Base-by-base conservation (phyloP, 2,329 filamentous ascomycete genomes). In the Xylariaceae sp. region DNA sequence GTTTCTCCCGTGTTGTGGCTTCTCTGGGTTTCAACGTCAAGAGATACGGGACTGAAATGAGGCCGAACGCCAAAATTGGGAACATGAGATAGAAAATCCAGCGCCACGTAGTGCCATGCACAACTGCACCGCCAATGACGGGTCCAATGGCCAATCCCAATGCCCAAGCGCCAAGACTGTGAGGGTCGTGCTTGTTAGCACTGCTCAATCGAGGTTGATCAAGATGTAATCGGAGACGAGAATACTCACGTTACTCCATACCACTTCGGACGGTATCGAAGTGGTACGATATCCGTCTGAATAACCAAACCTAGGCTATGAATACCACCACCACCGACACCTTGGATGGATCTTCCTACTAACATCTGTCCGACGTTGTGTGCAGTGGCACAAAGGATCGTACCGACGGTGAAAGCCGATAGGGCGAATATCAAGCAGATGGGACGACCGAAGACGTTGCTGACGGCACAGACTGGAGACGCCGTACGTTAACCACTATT, bases 11-110 rank as follows among this genome's bases (percentile, higher is more conserved):
- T 8, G 67, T 47, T 0, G 64, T 66, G 2, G 64, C 60, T 22
- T 55, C 49, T 34, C 52, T 55, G 0, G 66, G 63, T 25, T 63
- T 62, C 29, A 71, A 55, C 12, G 72, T 71, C 33, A 72, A 63
- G 3, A 77, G 63, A 37, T 68, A 61, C 10, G 71, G 61, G 12
- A 72, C 55, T 16, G 68, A 50, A 21, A 71, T 43, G 4, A 74
- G 57, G 2, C 69, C 62, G 21, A 69, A 54, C 37, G 56, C 67
- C 47, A 70, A 66, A 48, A 73, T 65, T 12, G 71, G 71, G 27
- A 74, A 64, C 62, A 71, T 73, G 37, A 73, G 51, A 47, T 72
- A 74, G 50, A 79, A 78, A 20, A 68, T 65, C 70, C 70, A 76
- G 7, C 67, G 58, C 73, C 73, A 76, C 1, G 64, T 65, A 2